Evolutionary conservation across 805 yeast species (phyloP).

Genomic region (Ogataea sp.): DNA sequence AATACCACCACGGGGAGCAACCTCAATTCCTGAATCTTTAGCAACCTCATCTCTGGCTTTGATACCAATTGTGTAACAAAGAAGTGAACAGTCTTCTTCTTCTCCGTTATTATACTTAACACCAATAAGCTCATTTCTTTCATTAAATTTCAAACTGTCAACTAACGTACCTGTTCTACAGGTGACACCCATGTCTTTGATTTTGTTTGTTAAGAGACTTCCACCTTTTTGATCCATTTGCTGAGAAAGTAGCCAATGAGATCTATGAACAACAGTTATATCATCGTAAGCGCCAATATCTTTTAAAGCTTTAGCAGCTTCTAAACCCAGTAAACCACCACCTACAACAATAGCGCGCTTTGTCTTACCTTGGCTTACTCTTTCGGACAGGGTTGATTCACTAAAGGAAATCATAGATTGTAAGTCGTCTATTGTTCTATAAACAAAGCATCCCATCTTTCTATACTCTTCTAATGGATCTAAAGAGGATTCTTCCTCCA

Average conservation of each 20-base stretch:
- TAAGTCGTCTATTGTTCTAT: slow-evolving; percentile 27
- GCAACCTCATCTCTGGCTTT: slow-evolving; percentile 29
- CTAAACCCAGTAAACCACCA: slow-evolving; percentile 27
- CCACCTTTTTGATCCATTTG: slow-evolving; percentile 31
- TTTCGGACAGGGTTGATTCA: slow-evolving; percentile 4
- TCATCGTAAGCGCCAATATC: slow-evolving; percentile 23
- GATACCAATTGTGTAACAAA: slow-evolving; percentile 29
- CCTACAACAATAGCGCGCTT: slow-evolving; percentile 25
- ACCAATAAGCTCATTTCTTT: slow-evolving; percentile 11
- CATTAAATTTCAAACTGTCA: slow-evolving; percentile 32
- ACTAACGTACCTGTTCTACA: slow-evolving; percentile 44
- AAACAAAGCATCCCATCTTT: slow-evolving; percentile 26
- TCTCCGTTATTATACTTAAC: slow-evolving; percentile 22
- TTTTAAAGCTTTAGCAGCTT: slow-evolving; percentile 28
- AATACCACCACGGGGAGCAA: slow-evolving; percentile 23
- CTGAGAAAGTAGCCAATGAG: slow-evolving; percentile 26
- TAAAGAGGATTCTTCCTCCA: not conserved
- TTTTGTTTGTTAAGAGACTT: slow-evolving; percentile 31
- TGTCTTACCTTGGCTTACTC: not conserved
- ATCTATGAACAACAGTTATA: slow-evolving; percentile 25
- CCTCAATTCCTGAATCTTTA: slow-evolving; percentile 11
- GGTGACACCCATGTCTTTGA: slow-evolving; percentile 42
- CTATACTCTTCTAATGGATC: slow-evolving; percentile 5
- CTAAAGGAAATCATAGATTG: slow-evolving; percentile 20
- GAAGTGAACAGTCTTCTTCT: slow-evolving; percentile 22